Evolutionary conservation across 73 alveolate species (phyloP).

Genomic region (Tetrahymena borealis): DNA sequence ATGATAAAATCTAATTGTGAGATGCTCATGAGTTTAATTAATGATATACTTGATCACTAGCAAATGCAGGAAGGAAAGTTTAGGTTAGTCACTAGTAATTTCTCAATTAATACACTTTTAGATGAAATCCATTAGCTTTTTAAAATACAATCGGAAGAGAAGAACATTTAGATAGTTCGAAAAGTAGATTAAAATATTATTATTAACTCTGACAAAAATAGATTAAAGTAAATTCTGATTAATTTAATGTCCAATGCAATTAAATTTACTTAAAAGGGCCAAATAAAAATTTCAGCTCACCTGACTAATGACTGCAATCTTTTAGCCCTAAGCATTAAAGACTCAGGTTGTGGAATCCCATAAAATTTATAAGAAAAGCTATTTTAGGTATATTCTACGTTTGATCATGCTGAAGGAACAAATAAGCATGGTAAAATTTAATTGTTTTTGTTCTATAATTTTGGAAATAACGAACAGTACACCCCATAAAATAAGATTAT

Average conservation of each 20-base stretch:
- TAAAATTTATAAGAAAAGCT: background rate
- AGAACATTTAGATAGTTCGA: background rate
- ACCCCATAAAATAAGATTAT: no score
- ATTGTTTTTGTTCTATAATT: background rate
- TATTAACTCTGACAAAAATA: background rate
- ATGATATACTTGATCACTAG: conserved; percentile 7
- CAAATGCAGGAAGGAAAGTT: conserved; percentile 9
- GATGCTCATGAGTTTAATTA: background rate
- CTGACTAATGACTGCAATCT: background rate
- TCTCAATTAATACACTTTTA: background rate
- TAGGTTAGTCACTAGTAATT: background rate
- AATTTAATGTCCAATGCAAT: conserved; percentile 13
- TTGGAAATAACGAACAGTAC: no score
- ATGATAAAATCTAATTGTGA: background rate
- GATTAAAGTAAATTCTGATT: conserved; percentile 3
- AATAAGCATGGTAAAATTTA: background rate
- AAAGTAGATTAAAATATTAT: background rate
- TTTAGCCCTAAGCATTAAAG: background rate
- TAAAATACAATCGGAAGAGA: background rate
- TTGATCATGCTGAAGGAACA: background rate
- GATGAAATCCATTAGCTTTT: background rate
- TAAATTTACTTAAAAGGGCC: conserved; percentile 2
- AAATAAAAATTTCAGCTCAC: background rate
- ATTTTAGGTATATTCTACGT: background rate
- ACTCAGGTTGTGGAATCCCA: background rate